Evolutionary conservation across 257 asterid species (phyloP), one percentile per base, ranked within the genome.

Genomic region (Solanum corneliomulleri): DNA sequence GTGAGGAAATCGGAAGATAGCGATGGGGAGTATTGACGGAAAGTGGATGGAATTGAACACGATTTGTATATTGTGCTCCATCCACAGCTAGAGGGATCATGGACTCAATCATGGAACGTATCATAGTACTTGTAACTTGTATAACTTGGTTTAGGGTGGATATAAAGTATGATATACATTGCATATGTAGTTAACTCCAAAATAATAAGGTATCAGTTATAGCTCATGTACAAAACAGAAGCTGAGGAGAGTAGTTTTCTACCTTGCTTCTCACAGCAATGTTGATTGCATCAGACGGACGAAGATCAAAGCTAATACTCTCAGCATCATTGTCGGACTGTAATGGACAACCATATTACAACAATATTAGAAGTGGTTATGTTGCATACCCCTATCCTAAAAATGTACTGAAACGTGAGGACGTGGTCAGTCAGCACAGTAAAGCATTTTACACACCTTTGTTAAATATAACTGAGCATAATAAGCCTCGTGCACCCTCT

Each of bases 251-350:
- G n/a, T n/a, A n/a, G n/a, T n/a, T n/a, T n/a, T n/a, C 87, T 91
- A 97, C 99, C 99, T 95, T 94, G 97, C 98, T 95, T 93, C 96
- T 95, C 85, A 97, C 98, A 12, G 98, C 99, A 86, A 97, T 97
- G 91, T 97, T 97, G 85, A 97, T 97, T 87, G 99, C 99, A 92
- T 97, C 99, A 1, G 98, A 97, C 58, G 99, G 99, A 27, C 98
- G 97, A 83, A 97, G 95, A 90, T 97, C 99, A 78, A 97, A 93
- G 92, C 95, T 91, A 81, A 97, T 66, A 88, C 88, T 87, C 88
- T 94, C 98, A 21, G 89, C 93, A 91, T 94, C 98, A 77, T 97
- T 90, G 75, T 90, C 99, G 88, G 89, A 82, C 98, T 97, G 92
- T 88, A 86, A 91, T 60, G 82, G 88, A n/a, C 87, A 88, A 85